Conservation (phyloP, 2,329 filamentous ascomycete genomes). For the Dactylonectria estremocensis region DNA sequence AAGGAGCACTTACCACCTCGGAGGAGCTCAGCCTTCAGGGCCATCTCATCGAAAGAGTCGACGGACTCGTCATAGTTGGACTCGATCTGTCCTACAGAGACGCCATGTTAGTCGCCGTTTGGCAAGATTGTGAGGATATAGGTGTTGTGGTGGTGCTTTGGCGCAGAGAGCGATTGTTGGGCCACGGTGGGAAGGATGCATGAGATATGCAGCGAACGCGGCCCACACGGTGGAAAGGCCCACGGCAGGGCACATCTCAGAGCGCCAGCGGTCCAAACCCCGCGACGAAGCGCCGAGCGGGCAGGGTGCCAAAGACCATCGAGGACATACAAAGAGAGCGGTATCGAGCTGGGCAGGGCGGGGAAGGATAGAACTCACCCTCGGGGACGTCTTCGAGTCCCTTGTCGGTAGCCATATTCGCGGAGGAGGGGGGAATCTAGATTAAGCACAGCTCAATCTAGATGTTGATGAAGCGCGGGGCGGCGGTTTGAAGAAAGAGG, state of each 20-base stretch:
- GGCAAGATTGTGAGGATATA: not conserved
- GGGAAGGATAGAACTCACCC: conserved; percentile 73
- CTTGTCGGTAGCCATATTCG: conserved; percentile 99
- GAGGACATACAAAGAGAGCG: conserved; percentile 24
- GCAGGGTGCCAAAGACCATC: conserved; percentile 18
- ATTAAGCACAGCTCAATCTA: conserved; percentile 87
- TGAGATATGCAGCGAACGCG: conserved; percentile 28
- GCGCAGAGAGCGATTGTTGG: conserved; percentile 18
- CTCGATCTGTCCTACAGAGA: conserved; percentile 91
- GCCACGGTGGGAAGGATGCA: conserved; percentile 33
- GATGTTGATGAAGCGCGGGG: conserved; percentile 62
- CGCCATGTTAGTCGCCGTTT: conserved; percentile 41
- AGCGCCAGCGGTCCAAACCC: conserved; percentile 33
- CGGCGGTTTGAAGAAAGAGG: conserved; percentile 55
- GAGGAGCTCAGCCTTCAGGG: conserved; percentile 96
- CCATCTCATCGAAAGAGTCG: conserved; percentile 99
- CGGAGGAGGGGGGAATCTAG: conserved; percentile 73
- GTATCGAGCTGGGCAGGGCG: conserved; percentile 17
- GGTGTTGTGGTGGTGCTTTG: not conserved
- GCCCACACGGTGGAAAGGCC: conserved; percentile 35
- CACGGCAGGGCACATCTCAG: conserved; percentile 29
- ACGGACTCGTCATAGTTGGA: conserved; percentile 99
- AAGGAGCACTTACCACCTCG: conserved; percentile 77
- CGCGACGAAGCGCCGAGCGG: conserved; percentile 33
- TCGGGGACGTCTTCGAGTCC: conserved; percentile 98